Evolutionary conservation across 2,329 filamentous ascomycete species (phyloP), one percentile per base, ranked within the genome.

Genomic region (Xylaria sp.): DNA sequence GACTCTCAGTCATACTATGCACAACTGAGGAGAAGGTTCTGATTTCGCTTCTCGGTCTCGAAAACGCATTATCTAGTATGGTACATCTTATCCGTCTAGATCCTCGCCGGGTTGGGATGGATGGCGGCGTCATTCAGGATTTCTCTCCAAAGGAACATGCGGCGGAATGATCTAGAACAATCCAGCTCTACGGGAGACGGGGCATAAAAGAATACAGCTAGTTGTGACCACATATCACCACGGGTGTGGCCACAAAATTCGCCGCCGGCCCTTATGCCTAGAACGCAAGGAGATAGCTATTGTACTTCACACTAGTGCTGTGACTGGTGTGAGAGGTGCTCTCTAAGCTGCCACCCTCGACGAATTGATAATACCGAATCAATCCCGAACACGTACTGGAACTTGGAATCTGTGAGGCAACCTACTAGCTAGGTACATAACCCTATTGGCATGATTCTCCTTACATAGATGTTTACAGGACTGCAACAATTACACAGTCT

Each of bases 381-480:
- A 11, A 14, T 14, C 17, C 47, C 47, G 47, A 50, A 24, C n/a
- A 19, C 47, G n/a, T 11, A 19, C 11, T 50, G 19, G n/a, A 50
- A 50, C 47, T 50, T 50, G 47, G 19, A 42, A 42, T 42, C 14
- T 2, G 39, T 17, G 12, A 53, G 27, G 24, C 4, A 17, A 17
- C 24, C 39, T 50, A 5, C 47, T 55, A 34, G 6, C 6, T 9
- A 55, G 21, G 30, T 34, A 55, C 32, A 39, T 30, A 39, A 12
- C n/a, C 32, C n/a, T 36, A 24, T 19, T 55, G n/a, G 30, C 32
- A 34, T 55, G 32, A 39, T 9, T 39, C 32, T 24, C 32, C 53
- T 34, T 55, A 27, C 53, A 55, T 39, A 55, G 53, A 19, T 27
- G 53, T 21, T 39, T 19, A 55, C n/a, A 34, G 32, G 32, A 39